phyloP scores from a whole-genome alignment of 495 filamentous ascomycete genomes.

The Lineolata rhizophorae region DNA sequence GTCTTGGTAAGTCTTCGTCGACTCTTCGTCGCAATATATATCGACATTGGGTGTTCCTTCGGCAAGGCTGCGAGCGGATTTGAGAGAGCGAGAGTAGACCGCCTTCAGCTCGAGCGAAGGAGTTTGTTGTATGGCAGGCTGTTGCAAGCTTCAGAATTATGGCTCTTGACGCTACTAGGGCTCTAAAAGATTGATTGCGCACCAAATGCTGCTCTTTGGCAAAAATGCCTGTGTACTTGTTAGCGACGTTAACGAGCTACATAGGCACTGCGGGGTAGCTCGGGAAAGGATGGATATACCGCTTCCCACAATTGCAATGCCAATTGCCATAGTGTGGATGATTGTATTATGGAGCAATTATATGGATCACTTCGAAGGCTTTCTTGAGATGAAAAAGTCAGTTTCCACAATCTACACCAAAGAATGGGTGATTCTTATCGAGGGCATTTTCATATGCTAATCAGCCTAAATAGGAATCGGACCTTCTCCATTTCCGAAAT shows the following conservation, averaged over 20 bases:
- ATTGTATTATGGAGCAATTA: too few relatives aligned
- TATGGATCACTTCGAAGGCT: too few relatives aligned
- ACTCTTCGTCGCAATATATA: too few relatives aligned
- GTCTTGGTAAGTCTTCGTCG: too few relatives aligned
- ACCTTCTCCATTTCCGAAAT: too few relatives aligned
- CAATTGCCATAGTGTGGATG: slow-evolving; percentile 19
- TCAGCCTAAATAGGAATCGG: too few relatives aligned
- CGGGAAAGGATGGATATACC: slow-evolving; percentile 27
- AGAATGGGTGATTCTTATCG: too few relatives aligned
- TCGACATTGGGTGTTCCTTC: slow-evolving; percentile 8
- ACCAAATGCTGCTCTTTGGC: slow-evolving; percentile 23
- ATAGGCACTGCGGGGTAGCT: slow-evolving; percentile 37
- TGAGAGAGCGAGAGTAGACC: slow-evolving; percentile 20
- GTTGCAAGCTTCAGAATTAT: not conserved
- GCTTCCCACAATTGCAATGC: slow-evolving; percentile 46
- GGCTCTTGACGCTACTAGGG: not conserved
- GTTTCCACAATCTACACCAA: too few relatives aligned
- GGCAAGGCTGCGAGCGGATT: slow-evolving; percentile 14
- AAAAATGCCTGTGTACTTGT: slow-evolving; percentile 24
- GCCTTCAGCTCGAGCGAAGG: slow-evolving; percentile 15
- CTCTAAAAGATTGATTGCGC: too few relatives aligned
- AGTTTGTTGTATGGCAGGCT: slow-evolving; percentile 26
- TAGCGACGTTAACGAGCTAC: too few relatives aligned
- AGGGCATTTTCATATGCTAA: too few relatives aligned
- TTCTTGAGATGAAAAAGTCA: too few relatives aligned